Percentiles rank a stretch among this genome's conserved stretches.
phyloP scores from a whole-genome alignment of 805 yeast species.

The Candida pini region DNA sequence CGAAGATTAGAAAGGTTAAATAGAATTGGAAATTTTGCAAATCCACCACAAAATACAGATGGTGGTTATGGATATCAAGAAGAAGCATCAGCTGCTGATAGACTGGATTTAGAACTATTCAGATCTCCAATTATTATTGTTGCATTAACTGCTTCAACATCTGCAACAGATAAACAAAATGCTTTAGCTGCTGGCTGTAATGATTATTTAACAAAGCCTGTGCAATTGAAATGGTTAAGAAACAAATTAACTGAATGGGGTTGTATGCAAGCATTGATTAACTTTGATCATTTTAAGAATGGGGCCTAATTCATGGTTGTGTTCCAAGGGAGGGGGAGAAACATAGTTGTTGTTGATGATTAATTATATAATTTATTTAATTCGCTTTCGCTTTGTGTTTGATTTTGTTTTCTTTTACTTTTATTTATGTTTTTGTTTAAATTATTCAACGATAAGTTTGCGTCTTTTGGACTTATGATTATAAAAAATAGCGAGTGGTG shows the following conservation, averaged over 20 bases:
- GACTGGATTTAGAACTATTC: conserved; percentile 56
- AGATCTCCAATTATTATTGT: conserved; percentile 96
- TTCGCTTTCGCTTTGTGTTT: neutral
- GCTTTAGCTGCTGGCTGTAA: conserved; percentile 97
- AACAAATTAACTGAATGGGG: conserved; percentile 98
- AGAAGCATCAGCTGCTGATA: conserved; percentile 36
- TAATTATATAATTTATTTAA: neutral
- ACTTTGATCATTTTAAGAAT: conserved; percentile 86
- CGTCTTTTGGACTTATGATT: no score
- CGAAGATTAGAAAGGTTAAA: conserved; percentile 77
- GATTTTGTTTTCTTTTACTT: neutral
- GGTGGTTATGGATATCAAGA: conserved; percentile 4
- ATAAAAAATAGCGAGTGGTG: no score
- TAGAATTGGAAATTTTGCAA: conserved; percentile 58
- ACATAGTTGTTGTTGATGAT: neutral
- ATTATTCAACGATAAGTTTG: no score
- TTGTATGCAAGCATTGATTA: conserved; percentile 96
- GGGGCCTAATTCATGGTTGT: conserved; percentile 9
- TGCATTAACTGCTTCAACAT: conserved; percentile 89
- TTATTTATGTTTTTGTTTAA: neutral
- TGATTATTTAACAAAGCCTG: conserved; percentile 94
- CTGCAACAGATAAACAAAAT: conserved; percentile 77
- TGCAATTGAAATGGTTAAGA: conserved; percentile 87
- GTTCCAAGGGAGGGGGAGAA: no score
- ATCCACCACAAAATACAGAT: conserved; percentile 4